Base-by-base conservation (phyloP, 1,284 basidiomycete species). In the Boletus hoseneyae region DNA sequence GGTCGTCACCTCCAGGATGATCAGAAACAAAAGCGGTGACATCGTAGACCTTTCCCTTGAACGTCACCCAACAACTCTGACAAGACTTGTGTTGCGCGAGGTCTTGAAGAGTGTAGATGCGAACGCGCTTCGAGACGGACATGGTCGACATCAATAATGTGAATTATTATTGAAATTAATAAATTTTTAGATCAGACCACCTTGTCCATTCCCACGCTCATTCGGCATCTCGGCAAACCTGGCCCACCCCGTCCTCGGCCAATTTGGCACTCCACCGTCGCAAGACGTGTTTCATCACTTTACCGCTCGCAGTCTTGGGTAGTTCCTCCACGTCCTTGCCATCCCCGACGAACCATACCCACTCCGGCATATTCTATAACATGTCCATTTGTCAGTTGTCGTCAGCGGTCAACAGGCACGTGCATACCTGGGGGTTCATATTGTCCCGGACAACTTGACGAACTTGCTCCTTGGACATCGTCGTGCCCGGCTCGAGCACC, bases 241-340 rank as follows among this genome's bases (percentile, higher is more conserved):
- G 40, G 40, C 49, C 62, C 12, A 52, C 32, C 13, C 49, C 48
- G 8, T 56, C 52, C 41, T 42, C 35, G 11, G 58, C 62, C 32
- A 66, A 36, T 15, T 47, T 44, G 1, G 45, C 51, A 36, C 67
- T 66, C 74, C 76, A 74, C 34, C 67, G 61, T 12, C 78, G 65
- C 4, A 79, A 57, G 23, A 90, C 65, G 67, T 91, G 87, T 70
- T 93, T 93, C 82, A 83, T 81, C 34, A 94, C 82, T 68, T 94
- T 94, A 38, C 91, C 91, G 57, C 90, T 93, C 16, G 86, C 88
- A 6, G 90, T 94, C 73, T 90, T 92, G 1, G 91, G 91, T 11
- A 93, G 66, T 55, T 89, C 85, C 19, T 69, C 65, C 8, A 73
- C 70, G 6, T 70, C 69, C 5, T 77, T 80, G 23, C 85, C 81